A percentile compares a stretch with the other conserved stretches of the same genome.
These are phyloP conservation scores for Sporisorium reilianum DNA, from an alignment of 1,284 basidiomycete species.

Conservation along the genomic window DNA sequence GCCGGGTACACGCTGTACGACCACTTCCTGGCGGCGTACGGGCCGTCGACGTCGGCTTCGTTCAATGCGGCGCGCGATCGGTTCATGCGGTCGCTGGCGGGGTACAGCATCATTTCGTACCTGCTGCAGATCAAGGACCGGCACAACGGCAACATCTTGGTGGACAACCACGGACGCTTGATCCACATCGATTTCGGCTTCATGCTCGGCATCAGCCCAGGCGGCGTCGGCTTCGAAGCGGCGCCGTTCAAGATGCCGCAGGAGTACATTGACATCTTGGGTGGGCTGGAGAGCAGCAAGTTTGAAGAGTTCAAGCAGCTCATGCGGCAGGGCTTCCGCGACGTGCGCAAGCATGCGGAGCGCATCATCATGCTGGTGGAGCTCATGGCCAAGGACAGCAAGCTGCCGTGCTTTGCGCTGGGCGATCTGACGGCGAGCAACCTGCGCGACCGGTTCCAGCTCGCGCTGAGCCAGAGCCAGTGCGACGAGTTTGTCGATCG, in stretches of 20 bases:
- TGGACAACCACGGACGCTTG: constrained; percentile 93
- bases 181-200: constrained; percentile 98
- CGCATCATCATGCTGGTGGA: constrained; percentile 95
- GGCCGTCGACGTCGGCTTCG: constrained; percentile 51
- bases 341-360: constrained; percentile 94
- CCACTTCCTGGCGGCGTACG: constrained; percentile 63
- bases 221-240: constrained; percentile 96
- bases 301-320: constrained; percentile 87
- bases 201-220: constrained; percentile 88
- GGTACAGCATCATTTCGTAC: constrained; percentile 92
- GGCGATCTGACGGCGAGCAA: constrained; percentile 88
- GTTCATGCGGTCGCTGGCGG: constrained; percentile 92
- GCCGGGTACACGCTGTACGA: constrained; percentile 63
- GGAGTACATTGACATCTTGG: constrained; percentile 96
- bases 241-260: constrained; percentile 96
- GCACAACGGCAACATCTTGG: constrained; percentile 97
- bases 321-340: constrained; percentile 93
- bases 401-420: constrained; percentile 89
- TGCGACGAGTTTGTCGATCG: constrained; percentile 82
- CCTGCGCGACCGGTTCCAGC: constrained; percentile 92
- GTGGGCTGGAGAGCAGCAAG: constrained; percentile 82
- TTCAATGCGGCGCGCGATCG: constrained; percentile 76
- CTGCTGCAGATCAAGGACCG: constrained; percentile 98
- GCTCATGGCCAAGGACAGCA: constrained; percentile 96
- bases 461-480: constrained; percentile 85